Evolutionary conservation across 1,284 basidiomycete species (phyloP).

Genomic region (Pseudozyma thailandica): DNA sequence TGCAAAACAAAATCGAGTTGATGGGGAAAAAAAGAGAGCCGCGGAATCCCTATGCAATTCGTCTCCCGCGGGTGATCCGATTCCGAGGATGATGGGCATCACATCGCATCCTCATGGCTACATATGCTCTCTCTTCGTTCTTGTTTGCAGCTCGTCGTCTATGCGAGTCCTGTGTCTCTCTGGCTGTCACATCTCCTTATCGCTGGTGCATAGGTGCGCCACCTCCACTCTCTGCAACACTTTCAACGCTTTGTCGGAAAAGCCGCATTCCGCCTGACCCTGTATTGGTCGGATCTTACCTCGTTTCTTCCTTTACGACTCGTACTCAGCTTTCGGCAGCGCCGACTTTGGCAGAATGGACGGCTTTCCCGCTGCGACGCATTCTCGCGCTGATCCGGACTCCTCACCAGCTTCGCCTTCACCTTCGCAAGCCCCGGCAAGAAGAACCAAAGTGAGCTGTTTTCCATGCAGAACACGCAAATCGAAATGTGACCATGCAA

Average conservation of each 20-base stretch:
- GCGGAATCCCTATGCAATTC: not conserved
- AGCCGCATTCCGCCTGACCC: no score
- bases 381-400: slow-evolving; percentile 1
- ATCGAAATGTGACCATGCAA: slow-evolving; percentile 40
- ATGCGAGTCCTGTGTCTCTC: no score
- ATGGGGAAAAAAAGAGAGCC: not conserved
- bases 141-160: no score
- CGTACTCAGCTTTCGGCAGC: no score
- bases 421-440: slow-evolving; percentile 12
- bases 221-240: no score
- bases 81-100: not conserved
- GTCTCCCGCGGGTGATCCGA: slow-evolving; percentile 16
- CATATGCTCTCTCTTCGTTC: no score
- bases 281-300: not conserved
- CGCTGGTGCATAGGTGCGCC: no score
- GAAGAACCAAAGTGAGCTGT: slow-evolving; percentile 38
- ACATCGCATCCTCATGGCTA: no score
- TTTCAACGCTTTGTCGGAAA: no score
- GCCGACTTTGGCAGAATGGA: not conserved
- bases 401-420: slow-evolving; percentile 12
- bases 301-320: not conserved
- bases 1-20: slow-evolving; percentile 1
- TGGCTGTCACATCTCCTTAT: no score
- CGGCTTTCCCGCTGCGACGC: not conserved
- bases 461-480: slow-evolving; percentile 37